phyloP scores from a whole-genome alignment of 768 basidiomycete species.

The Suillus brevipes region DNA sequence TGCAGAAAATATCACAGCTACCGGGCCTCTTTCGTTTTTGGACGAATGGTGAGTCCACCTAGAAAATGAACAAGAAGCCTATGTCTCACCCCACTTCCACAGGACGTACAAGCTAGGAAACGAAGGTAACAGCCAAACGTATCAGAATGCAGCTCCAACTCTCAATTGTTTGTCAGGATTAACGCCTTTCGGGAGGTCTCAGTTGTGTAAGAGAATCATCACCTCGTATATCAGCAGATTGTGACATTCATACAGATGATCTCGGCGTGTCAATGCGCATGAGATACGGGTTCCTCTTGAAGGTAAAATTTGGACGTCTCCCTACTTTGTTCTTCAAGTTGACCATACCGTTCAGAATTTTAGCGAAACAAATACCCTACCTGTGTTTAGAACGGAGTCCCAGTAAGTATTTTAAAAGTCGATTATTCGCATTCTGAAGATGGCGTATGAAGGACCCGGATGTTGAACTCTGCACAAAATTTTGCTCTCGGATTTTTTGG shows the following conservation, averaged over 20 bases:
- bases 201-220: conserved; percentile 56
- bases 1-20: conserved; percentile 55
- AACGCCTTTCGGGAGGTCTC: conserved; percentile 81
- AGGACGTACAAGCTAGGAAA: conserved; percentile 87
- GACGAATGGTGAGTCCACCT: conserved; percentile 63
- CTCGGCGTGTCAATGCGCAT: conserved; percentile 44
- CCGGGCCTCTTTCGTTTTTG: conserved; percentile 66
- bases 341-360: conserved; percentile 33
- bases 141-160: conserved; percentile 13
- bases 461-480: conserved; percentile 53
- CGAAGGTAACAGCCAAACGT: conserved; percentile 49
- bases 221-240: neutral
- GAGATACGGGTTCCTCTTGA: conserved; percentile 44
- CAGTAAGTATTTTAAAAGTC: conserved; percentile 32
- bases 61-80: neutral
- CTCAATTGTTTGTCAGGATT: conserved; percentile 44
- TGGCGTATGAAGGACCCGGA: conserved; percentile 39
- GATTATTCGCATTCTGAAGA: neutral
- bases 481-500: conserved; percentile 57
- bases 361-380: conserved; percentile 37
- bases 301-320: conserved; percentile 20
- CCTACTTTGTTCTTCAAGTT: conserved; percentile 26
- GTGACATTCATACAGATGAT: conserved; percentile 28
- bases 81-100: neutral
- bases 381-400: conserved; percentile 55